Conservation (phyloP, 176 grass and related monocot genomes). For the Areca catechu region DNA sequence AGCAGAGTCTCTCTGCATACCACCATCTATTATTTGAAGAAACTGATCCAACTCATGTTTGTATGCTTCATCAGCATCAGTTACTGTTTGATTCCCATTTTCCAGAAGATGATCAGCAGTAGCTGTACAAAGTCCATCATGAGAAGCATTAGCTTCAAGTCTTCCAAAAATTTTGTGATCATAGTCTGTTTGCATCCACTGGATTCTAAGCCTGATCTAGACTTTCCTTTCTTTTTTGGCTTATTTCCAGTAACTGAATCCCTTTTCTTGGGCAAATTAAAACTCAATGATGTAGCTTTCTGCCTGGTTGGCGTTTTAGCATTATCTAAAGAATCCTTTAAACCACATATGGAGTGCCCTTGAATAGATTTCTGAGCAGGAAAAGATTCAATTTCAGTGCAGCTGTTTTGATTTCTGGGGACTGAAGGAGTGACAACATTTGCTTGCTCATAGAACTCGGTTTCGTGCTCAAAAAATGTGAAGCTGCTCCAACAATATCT, state of each 20-base stretch:
- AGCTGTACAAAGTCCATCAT: constrained; percentile 18
- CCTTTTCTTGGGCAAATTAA: constrained; percentile 43
- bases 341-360: constrained; percentile 33
- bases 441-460: constrained; percentile 91
- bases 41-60: constrained; percentile 46
- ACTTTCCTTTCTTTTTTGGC: constrained; percentile 75
- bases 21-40: constrained; percentile 78
- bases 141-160: constrained; percentile 21
- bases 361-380: constrained; percentile 28
- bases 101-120: constrained; percentile 22
- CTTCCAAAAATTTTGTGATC: constrained; percentile 65
- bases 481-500: constrained; percentile 72
- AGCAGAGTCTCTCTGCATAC: constrained; percentile 54
- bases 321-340: constrained; percentile 35
- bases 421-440: constrained; percentile 35
- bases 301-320: constrained; percentile 28
- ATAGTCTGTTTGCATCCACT: constrained; percentile 64
- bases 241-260: constrained; percentile 37
- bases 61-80: constrained; percentile 22
- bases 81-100: constrained; percentile 17
- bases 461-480: constrained; percentile 81
- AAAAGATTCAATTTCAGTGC: constrained; percentile 33
- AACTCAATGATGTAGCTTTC: constrained; percentile 20
- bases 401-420: constrained; percentile 18
- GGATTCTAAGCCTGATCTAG: constrained; percentile 34